Percentiles rank a stretch among this genome's conserved stretches.
phyloP scores from a whole-genome alignment of 306 rosid genomes.

The Vachellia collinsii region DNA sequence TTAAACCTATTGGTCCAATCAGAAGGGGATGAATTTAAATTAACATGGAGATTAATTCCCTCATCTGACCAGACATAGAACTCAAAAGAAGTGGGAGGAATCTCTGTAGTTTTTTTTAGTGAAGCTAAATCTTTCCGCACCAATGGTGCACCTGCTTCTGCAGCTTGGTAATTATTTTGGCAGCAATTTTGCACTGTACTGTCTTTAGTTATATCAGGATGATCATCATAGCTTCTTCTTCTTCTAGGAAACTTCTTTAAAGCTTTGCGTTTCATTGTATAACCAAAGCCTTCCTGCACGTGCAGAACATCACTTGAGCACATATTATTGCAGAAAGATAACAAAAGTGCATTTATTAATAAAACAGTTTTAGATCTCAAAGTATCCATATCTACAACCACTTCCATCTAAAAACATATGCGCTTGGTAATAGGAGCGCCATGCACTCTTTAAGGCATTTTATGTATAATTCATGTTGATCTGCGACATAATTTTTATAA shows the following conservation, averaged over 20 bases:
- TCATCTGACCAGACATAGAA: constrained; percentile 70
- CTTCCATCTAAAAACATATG: not conserved
- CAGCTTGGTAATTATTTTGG: constrained; percentile 30
- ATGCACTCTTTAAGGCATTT: constrained; percentile 9
- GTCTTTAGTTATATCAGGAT: constrained; percentile 25
- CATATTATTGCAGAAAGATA: constrained; percentile 24
- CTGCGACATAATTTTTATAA: constrained; percentile 1
- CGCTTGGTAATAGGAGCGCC: not conserved
- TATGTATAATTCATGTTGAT: not conserved
- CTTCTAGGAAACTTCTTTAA: constrained; percentile 24
- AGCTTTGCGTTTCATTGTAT: constrained; percentile 28
- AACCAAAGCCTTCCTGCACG: constrained; percentile 24
- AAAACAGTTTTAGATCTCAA: not conserved
- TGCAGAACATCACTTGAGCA: constrained; percentile 16
- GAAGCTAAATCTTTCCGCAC: constrained; percentile 48
- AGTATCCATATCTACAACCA: constrained; percentile 13
- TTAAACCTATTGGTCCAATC: constrained; percentile 65
- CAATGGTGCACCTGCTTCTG: constrained; percentile 38
- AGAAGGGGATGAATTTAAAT: constrained; percentile 70
- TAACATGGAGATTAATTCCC: constrained; percentile 68
- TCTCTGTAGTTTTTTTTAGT: constrained; percentile 41
- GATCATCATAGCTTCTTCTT: constrained; percentile 28
- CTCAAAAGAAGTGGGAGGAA: constrained; percentile 53
- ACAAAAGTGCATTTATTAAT: not conserved
- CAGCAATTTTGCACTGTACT: constrained; percentile 28